Percentiles rank a stretch among this genome's conserved stretches.
phyloP scores from a whole-genome alignment of 805 yeast genomes.

The Metschnikowia peoriensis region DNA sequence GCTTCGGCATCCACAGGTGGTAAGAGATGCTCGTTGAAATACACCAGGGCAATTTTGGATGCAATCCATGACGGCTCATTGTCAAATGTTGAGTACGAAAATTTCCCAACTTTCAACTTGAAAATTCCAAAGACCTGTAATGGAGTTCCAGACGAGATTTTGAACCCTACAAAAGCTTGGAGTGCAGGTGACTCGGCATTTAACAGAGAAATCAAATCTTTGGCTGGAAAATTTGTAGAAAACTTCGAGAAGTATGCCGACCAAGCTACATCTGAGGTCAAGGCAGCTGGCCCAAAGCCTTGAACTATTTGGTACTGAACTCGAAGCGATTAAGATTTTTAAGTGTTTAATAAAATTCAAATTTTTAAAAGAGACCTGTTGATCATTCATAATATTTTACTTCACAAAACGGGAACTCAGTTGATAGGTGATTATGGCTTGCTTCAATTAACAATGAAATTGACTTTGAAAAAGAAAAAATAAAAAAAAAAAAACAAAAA shows the following conservation, averaged over 20 bases:
- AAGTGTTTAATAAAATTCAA: not conserved
- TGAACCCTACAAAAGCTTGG: slow-evolving; percentile 89
- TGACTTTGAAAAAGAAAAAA: too few relatives aligned
- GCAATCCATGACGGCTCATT: slow-evolving; percentile 91
- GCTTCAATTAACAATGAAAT: too few relatives aligned
- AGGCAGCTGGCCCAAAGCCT: slow-evolving; percentile 84
- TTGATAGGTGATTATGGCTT: too few relatives aligned
- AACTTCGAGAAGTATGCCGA: slow-evolving; percentile 83
- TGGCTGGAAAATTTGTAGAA: slow-evolving; percentile 77
- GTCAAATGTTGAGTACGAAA: slow-evolving; percentile 75
- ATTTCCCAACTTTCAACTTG: slow-evolving; percentile 82
- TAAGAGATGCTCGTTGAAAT: slow-evolving; percentile 94
- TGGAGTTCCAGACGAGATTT: slow-evolving; percentile 77
- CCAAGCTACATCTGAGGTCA: slow-evolving; percentile 80
- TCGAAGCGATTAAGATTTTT: not conserved
- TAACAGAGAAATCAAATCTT: slow-evolving; percentile 45
- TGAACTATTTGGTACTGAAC: slow-evolving; percentile 13
- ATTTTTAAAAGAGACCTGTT: not conserved
- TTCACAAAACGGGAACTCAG: too few relatives aligned
- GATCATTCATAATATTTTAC: too few relatives aligned
- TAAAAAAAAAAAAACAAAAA: too few relatives aligned
- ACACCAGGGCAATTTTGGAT: slow-evolving; percentile 94
- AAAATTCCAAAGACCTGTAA: slow-evolving; percentile 80
- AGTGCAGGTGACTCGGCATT: slow-evolving; percentile 43
- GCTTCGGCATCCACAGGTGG: slow-evolving; percentile 91